These are phyloP conservation scores for Mortierella claussenii DNA, from an alignment of 192 early-diverging fungal species.

Conservation along the genomic window DNA sequence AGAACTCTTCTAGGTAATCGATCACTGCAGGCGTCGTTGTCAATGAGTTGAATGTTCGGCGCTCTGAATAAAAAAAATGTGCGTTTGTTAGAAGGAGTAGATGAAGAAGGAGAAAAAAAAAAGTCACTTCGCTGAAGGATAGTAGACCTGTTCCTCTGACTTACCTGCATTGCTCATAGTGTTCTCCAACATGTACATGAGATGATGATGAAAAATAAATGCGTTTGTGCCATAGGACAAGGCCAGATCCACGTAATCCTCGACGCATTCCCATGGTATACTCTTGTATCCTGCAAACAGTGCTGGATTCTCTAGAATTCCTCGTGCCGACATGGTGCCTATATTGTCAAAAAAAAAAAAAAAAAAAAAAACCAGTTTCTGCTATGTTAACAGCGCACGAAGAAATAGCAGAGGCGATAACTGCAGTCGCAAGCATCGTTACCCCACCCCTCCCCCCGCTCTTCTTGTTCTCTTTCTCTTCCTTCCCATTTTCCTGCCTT, in stretches of 20 bases:
- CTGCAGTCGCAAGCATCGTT: no score
- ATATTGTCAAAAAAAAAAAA: neutral
- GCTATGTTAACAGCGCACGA: neutral
- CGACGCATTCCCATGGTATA: constrained; percentile 86
- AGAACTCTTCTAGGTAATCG: constrained; percentile 77
- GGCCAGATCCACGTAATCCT: constrained; percentile 74
- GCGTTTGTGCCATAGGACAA: constrained; percentile 84
- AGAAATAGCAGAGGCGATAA: no score
- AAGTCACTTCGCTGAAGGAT: neutral
- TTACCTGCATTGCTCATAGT: constrained; percentile 74
- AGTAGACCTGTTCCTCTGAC: neutral
- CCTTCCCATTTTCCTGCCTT: no score
- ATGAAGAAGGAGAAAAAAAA: neutral
- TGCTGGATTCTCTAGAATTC: constrained; percentile 92
- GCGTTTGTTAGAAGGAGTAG: neutral
- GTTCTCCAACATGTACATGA: constrained; percentile 95
- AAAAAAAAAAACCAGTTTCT: constrained; percentile 3
- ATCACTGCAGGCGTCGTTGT: constrained; percentile 80
- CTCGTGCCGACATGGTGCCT: constrained; percentile 92
- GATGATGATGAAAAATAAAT: constrained; percentile 93
- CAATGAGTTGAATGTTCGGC: constrained; percentile 89
- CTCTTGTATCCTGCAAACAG: constrained; percentile 84
- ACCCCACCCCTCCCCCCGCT: no score
- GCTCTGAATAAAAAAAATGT: constrained; percentile 58
- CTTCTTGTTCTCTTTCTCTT: no score